Evolutionary conservation across 768 basidiomycete genomes (phyloP).

Genomic region (Sporobolomyces phaffii): DNA sequence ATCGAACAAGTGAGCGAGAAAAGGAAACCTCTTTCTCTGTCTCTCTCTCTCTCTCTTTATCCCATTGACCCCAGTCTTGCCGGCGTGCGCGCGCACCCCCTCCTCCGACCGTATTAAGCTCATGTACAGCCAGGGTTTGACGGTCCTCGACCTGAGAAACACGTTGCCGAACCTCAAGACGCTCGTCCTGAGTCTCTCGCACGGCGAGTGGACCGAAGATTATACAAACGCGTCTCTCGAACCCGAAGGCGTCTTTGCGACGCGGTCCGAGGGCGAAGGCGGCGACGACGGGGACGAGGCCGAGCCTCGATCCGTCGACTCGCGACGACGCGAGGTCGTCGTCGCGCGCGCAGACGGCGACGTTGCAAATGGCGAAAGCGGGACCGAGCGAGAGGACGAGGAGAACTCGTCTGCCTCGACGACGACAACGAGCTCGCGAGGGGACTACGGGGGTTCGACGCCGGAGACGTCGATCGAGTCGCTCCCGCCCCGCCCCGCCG

Average conservation of each 20-base stretch:
- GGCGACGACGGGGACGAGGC: neutral
- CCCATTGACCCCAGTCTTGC: too few species aligned
- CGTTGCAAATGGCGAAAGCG: neutral
- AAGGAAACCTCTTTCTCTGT: too few species aligned
- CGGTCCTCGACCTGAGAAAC: slow-evolving; percentile 86
- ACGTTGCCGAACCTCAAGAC: slow-evolving; percentile 96
- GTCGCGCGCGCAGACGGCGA: neutral
- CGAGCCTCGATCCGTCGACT: too few species aligned
- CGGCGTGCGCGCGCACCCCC: too few species aligned
- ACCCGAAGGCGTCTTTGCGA: neutral
- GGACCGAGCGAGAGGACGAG: neutral
- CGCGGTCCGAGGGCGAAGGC: neutral
- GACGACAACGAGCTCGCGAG: too few species aligned
- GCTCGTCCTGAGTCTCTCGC: slow-evolving; percentile 66
- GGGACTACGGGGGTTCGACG: too few species aligned
- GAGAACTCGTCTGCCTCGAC: neutral
- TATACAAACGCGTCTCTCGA: slow-evolving; percentile 1
- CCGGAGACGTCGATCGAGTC: neutral
- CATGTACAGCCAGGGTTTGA: slow-evolving; percentile 60
- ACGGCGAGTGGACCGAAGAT: slow-evolving; percentile 42
- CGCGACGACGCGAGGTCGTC: neutral
- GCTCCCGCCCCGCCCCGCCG: neutral
- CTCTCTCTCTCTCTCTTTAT: too few species aligned
- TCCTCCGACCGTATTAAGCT: too few species aligned
- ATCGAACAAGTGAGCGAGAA: slow-evolving; percentile 90